Evolutionary conservation across 2,329 filamentous ascomycete species (phyloP), one percentile per base, ranked within the genome.

Genomic region (Sporothrix mexicana): DNA sequence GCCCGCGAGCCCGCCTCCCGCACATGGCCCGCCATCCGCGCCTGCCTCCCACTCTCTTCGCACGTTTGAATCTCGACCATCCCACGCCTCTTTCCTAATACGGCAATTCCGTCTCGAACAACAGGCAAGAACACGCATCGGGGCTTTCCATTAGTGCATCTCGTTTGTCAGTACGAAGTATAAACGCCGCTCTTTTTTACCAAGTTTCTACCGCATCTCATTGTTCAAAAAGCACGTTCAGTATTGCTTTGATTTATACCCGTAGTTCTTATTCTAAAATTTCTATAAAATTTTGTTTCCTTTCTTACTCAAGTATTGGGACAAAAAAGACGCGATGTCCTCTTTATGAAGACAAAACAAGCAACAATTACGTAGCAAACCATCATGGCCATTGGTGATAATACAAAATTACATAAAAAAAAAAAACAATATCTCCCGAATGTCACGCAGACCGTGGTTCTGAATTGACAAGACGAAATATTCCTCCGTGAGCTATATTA

Each of bases 41-140:
- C 62, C 62, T 59, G n/a, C 68, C 36, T 47, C 68, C 68, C 68
- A 61, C 53, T 5, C n/a, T 45, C 3, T 12, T 20, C 36, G 3
- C 30, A 2, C 30, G 3, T 36, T 36, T 36, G 30, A 36, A 36
- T 36, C 30, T 36, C 30, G 30, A 36, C 30, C 3, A 36, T 62
- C 61, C 10, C 41, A 47, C 36, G 4, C 23, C 61, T 23, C 61
- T 23, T 49, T 59, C 68, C 68, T 47, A 70, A 70, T 36, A 3
- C 20, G 68, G 68, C 51, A 70, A 36, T 43, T 30, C 12, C 20
- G 36, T 23, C 30, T 43, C 20, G 3, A 55, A 30, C 25, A 8
- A 17, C 30, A 30, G 12, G 53, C 23, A 8, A 15, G 12, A 57
- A 5, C 53, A 57, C 1, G 12, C 6, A 47, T 17, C 43, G 43